Conservation (phyloP, 1,284 basidiomycete genomes). For the Trichosporon coremiiforme region DNA sequence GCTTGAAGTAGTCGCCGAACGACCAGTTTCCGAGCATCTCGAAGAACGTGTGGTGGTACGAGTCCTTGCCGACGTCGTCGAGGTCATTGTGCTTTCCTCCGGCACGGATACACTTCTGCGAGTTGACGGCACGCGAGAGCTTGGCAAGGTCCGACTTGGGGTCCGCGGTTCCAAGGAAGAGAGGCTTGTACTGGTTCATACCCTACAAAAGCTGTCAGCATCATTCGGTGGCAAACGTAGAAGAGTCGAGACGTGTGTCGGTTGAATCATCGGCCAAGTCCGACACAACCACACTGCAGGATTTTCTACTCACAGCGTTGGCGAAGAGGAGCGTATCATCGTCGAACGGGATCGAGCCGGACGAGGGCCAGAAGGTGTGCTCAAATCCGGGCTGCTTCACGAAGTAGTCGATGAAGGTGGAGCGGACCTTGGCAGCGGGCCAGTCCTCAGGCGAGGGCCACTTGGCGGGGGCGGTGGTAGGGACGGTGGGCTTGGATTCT, state of each 20-base stretch:
- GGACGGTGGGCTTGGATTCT: constrained; percentile 41
- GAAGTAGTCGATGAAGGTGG: constrained; percentile 81
- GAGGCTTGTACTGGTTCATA: constrained; percentile 98
- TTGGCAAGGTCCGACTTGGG: constrained; percentile 83
- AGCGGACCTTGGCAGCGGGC: constrained; percentile 70
- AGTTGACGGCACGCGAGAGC: constrained; percentile 90
- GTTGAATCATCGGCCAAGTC: not conserved
- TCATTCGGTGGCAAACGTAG: not conserved
- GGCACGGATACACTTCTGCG: constrained; percentile 95
- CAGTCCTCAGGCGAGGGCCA: constrained; percentile 60
- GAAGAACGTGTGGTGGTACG: constrained; percentile 84
- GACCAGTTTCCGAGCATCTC: constrained; percentile 99
- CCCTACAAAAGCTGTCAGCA: constrained; percentile 58
- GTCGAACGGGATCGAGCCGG: constrained; percentile 92
- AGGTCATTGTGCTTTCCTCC: constrained; percentile 99
- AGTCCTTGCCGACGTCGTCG: constrained; percentile 96
- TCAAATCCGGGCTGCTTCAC: constrained; percentile 61
- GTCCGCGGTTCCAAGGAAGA: constrained; percentile 95
- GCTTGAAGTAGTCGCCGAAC: constrained; percentile 99
- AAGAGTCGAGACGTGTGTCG: not conserved
- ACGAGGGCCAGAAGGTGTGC: constrained; percentile 92
- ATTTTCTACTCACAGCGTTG: constrained; percentile 68
- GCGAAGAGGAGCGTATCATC: constrained; percentile 96
- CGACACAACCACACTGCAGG: not conserved
- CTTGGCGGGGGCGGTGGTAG: constrained; percentile 46